These are phyloP conservation scores for Fomitiporia mediterranea DNA, from an alignment of 1,284 basidiomycete genomes.

Conservation along the genomic window DNA sequence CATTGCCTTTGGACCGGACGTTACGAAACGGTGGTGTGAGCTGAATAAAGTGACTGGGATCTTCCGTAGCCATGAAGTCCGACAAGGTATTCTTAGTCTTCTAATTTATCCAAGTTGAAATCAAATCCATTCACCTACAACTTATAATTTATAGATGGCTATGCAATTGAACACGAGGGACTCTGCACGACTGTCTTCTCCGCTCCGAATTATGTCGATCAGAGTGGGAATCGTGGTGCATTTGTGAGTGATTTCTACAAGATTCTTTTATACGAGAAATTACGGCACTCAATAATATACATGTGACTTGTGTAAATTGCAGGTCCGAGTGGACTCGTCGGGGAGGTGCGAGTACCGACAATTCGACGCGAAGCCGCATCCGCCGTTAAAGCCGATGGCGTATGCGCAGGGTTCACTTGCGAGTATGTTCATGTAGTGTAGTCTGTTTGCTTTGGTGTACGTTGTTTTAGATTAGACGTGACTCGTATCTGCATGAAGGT, in stretches of 20 bases:
- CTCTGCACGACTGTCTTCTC: conserved; percentile 87
- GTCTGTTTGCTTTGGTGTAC: not conserved
- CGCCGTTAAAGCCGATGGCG: conserved; percentile 90
- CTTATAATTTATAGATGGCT: conserved; percentile 54
- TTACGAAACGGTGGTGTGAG: conserved; percentile 85
- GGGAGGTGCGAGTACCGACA: conserved; percentile 77
- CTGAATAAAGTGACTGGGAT: conserved; percentile 85
- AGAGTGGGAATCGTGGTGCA: conserved; percentile 76
- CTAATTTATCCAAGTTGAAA: too few species aligned
- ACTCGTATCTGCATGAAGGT: too few species aligned
- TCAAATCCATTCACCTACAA: too few species aligned
- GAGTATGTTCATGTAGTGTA: conserved; percentile 52
- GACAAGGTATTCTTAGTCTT: conserved; percentile 60
- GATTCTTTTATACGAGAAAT: not conserved
- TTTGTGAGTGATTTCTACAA: conserved; percentile 48
- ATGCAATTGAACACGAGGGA: conserved; percentile 86
- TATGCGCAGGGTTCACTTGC: conserved; percentile 67
- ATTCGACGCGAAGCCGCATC: conserved; percentile 86
- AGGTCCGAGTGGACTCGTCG: conserved; percentile 80
- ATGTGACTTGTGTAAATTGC: conserved; percentile 6
- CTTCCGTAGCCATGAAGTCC: conserved; percentile 95
- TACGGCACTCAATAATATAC: conserved; percentile 3
- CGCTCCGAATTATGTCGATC: conserved; percentile 83
- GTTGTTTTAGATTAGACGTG: too few species aligned
- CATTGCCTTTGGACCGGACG: conserved; percentile 93